Conservation (phyloP, 805 yeast species). For the Teunomyces pallodes region DNA sequence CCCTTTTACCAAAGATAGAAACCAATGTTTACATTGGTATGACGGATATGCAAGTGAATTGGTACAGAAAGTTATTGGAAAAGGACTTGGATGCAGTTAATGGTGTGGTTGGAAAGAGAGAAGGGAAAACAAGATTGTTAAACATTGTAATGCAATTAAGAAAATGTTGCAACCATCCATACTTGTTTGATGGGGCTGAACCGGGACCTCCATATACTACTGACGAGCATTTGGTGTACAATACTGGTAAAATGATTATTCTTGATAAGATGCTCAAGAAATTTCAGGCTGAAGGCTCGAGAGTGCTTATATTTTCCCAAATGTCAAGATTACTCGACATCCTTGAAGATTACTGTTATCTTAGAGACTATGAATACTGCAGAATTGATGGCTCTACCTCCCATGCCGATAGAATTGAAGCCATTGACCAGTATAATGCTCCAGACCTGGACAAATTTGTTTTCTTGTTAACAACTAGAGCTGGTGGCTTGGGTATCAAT, state of each 20-base stretch:
- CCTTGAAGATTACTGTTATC: slow-evolving; percentile 84
- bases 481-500: slow-evolving; percentile 95
- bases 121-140: slow-evolving; percentile 84
- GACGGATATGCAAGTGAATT: slow-evolving; percentile 91
- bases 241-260: slow-evolving; percentile 88
- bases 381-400: slow-evolving; percentile 92
- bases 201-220: slow-evolving; percentile 98
- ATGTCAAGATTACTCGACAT: slow-evolving; percentile 90
- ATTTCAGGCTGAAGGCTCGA: slow-evolving; percentile 71
- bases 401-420: slow-evolving; percentile 88
- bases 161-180: slow-evolving; percentile 97
- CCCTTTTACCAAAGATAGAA: slow-evolving; percentile 87
- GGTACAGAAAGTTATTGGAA: slow-evolving; percentile 87
- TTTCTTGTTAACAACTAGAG: slow-evolving; percentile 86
- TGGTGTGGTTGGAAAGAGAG: slow-evolving; percentile 92
- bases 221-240: slow-evolving; percentile 88
- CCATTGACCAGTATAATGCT: slow-evolving; percentile 87
- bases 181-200: slow-evolving; percentile 97
- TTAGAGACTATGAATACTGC: slow-evolving; percentile 82
- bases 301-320: slow-evolving; percentile 89
- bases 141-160: slow-evolving; percentile 96
- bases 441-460: slow-evolving; percentile 82
- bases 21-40: slow-evolving; percentile 86
- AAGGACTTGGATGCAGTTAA: slow-evolving; percentile 95
- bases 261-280: slow-evolving; percentile 78